phyloP scores from a whole-genome alignment of 2,329 filamentous ascomycete species.

The Ophiocordyceps camponoti-leonardi region DNA sequence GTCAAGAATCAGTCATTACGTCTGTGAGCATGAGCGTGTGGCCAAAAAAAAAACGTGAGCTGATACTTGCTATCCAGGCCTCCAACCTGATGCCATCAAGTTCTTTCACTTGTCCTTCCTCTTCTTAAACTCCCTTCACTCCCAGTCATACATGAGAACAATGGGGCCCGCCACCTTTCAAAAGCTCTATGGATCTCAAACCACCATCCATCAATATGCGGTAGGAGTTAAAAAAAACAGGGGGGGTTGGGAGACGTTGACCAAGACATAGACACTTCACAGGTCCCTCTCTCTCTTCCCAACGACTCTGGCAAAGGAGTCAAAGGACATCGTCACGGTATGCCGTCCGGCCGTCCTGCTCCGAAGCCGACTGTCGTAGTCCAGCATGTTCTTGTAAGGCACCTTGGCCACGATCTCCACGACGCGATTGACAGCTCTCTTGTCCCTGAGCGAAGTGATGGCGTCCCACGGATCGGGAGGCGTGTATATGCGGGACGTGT shows the following conservation, averaged over 20 bases:
- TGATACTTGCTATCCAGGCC: background rate
- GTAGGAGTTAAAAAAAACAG: no score
- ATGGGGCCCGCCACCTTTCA: no score
- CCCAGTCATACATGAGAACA: background rate
- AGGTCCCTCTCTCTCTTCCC: slow-evolving; percentile 34
- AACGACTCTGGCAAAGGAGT: slow-evolving; percentile 37
- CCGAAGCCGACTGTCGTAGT: slow-evolving; percentile 76
- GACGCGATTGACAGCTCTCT: slow-evolving; percentile 29
- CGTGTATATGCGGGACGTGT: slow-evolving; percentile 63
- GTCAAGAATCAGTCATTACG: background rate
- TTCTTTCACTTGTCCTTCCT: background rate
- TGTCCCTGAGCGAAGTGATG: slow-evolving; percentile 36
- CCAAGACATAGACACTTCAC: slow-evolving; percentile 6
- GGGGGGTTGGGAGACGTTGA: no score
- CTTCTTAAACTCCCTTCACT: background rate
- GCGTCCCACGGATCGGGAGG: slow-evolving; percentile 68
- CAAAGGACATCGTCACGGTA: slow-evolving; percentile 39
- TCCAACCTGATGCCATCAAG: background rate
- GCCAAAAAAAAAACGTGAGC: background rate
- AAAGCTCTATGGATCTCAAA: no score
- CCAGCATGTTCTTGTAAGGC: slow-evolving; percentile 90
- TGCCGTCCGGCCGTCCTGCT: slow-evolving; percentile 75
- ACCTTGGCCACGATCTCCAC: slow-evolving; percentile 68
- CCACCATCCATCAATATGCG: no score
- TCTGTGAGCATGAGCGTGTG: background rate